Base-by-base conservation (phyloP, 345 rosid genomes). In the Hevea brasiliensis region DNA sequence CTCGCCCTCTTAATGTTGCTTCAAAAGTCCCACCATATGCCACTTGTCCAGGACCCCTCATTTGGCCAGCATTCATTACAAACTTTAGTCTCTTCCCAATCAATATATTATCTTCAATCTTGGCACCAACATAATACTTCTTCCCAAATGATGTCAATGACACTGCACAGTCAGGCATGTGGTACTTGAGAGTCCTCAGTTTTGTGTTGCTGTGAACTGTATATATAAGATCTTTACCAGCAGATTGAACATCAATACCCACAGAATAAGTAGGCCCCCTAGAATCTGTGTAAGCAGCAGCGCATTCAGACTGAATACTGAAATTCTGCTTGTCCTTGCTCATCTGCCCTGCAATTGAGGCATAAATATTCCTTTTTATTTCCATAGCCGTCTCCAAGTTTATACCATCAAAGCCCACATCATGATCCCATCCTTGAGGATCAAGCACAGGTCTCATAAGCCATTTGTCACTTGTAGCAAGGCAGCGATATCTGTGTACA, bases 401-500 rank as follows among this genome's bases (percentile, higher is more conserved):
- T 76, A 95, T 79, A 48, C 97, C 98, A 76, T 95, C 97, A 68
- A 92, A 95, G 17, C 99, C 92, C 17, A 92, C 92, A 78, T 92
- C 99, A 47, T 85, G 90, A 85, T 95, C 99, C 99, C 98, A 92
- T 20, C 99, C 98, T 56, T 89, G 92, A 67, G 94, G 90, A 78
- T 95, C 94, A 72, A 87, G 89, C 76, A 95, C 97, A 67, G 98
- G 98, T 83, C 97, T 86, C 57, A 68, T 83, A 70, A 87, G 79
- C 87, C 88, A 86, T 77, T 83, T 86, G 51, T 95, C 92, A 72
- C 83, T 63, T 41, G 86, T 76, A 14, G 79, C 85, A 70, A 89
- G 68, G 70, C 90, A 82, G 44, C 91, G 87, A 71, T 91, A 95
- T 75, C 94, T 83, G 79, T 92, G 90, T 7, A 81, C 72, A 0